Evolutionary conservation across 1,284 basidiomycete species (phyloP), one percentile per base, ranked within the genome.

Genomic region (Spongiforma sp.): DNA sequence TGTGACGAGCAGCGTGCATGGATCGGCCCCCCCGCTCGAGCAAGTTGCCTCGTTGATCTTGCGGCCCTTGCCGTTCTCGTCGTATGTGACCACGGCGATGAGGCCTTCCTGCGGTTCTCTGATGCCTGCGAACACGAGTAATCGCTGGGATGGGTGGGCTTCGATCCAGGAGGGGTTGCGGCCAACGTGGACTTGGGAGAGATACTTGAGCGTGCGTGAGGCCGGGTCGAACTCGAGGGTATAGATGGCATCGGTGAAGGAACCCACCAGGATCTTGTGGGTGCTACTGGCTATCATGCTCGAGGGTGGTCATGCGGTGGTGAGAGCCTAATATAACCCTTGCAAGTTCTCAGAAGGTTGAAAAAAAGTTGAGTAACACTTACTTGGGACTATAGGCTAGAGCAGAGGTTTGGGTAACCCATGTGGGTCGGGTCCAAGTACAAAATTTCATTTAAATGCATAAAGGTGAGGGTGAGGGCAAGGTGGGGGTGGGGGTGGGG

Each of bases 91-190:
- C 2, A 81, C 84, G 9, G 87, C 71, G 56, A 89, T 78, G 72
- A 81, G 82, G 6, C 91, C 91, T 50, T 89, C 84, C 15, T 30
- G 36, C 0, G 76, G 62, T 65, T 89, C 84, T 69, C 93, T 90
- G 8, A 90, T 76, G 1, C 77, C 79, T 15, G 84, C 73, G 69
- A 88, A 89, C 6, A 89, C 74, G 28, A 90, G 67, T 9, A 82
- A 82, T 36, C 77, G 78, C 66, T 90, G 83, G 0, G 75, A 77
- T 1, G 89, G 86, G 70, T 91, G 84, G 1, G 79, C 77, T 7
- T 85, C 82, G 65, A 93, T 81, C 91, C 91, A 93, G 3, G 89
- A 91, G 2, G 90, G 89, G 71, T 86, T 85, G 66, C 83, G 76
- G 43, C 91, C 91, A 56, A 89, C 84, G 19, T 77, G 74, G 53